Evolutionary conservation across 352 stramenopile species (phyloP), one percentile per base, ranked within the genome.

Genomic region (Phytopythium boreale): DNA sequence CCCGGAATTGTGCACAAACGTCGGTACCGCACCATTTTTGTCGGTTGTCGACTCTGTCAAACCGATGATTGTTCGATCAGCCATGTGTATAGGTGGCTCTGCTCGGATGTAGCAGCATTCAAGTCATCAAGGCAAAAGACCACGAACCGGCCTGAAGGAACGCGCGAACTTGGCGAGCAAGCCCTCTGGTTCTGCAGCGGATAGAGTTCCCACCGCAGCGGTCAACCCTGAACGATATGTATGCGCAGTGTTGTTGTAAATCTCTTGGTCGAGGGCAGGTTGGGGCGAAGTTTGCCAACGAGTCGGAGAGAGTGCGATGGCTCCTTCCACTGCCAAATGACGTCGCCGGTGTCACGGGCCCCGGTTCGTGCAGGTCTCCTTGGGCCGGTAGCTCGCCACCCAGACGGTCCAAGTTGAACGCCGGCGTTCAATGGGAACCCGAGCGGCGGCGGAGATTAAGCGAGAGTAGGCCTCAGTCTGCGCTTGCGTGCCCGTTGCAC

Each of bases 401-500:
- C 43, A 56, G 26, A 22, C 50, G 20, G 26, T 26, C 50, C 50
- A 39, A 37, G 22, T 56, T 56, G 50, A 56, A 39, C 50, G n/a
- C 29, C 44, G 44, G 10, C 9, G 44, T n/a, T 49, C 43, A 20
- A 49, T 19, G 17, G 43, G 43, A 49, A 49, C 43, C 39, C 1
- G 20, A 24, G 43, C 43, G 4, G 26, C 50, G 47, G 20, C 22
- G 26, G 47, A 34, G 50, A 56, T 56, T 56, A 56, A 56, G 26
- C 12, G 26, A 56, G 50, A 56, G 50, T 56, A 56, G 50, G 17
- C 26, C 50, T 29, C 47, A 22, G 47, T n/a, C 39, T 44, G 39
- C 39, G 39, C 39, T 44, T 6, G 20, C 43, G 43, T 49, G 43
- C 15, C 43, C 43, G 43, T 10, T 49, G 19, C 17, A 19, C 11